A percentile compares a stretch with the other conserved stretches of the same genome.
Conservation (phyloP, 2,329 filamentous ascomycete species). For the Alternaria brassicicola region DNA sequence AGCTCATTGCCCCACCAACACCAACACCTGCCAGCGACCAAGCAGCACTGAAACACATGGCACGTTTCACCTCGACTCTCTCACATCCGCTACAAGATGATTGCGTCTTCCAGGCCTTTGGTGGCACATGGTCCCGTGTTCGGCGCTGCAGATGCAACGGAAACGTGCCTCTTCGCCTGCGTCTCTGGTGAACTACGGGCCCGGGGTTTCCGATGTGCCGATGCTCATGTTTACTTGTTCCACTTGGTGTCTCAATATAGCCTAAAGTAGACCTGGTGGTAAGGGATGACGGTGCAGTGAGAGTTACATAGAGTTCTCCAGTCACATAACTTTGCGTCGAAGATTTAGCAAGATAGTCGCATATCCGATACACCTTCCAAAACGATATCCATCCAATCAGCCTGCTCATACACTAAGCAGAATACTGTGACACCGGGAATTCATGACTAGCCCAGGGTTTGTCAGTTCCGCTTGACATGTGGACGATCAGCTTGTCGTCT, state of each 20-base stretch:
- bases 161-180: conserved; percentile 8
- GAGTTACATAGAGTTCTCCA: not conserved
- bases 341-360: not conserved
- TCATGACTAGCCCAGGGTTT: not conserved
- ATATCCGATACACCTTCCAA: too few species aligned
- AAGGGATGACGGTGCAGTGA: not conserved
- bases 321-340: not conserved
- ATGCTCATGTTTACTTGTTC: not conserved
- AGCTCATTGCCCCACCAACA: conserved; percentile 23
- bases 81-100: conserved; percentile 6
- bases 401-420: too few species aligned
- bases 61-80: conserved; percentile 26
- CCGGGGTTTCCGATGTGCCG: not conserved
- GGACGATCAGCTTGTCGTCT: not conserved
- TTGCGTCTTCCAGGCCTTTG: conserved; percentile 4
- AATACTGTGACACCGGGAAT: too few species aligned
- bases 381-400: too few species aligned
- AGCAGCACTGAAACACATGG: conserved; percentile 16
- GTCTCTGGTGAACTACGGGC: conserved; percentile 11
- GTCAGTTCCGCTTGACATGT: not conserved
- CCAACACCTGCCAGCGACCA: conserved; percentile 19
- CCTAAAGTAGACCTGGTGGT: not conserved
- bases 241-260: not conserved
- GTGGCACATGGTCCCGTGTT: not conserved
- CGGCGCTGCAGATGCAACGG: not conserved